phyloP scores from a whole-genome alignment of 345 rosid genomes.

The Arabidopsis suecica region DNA sequence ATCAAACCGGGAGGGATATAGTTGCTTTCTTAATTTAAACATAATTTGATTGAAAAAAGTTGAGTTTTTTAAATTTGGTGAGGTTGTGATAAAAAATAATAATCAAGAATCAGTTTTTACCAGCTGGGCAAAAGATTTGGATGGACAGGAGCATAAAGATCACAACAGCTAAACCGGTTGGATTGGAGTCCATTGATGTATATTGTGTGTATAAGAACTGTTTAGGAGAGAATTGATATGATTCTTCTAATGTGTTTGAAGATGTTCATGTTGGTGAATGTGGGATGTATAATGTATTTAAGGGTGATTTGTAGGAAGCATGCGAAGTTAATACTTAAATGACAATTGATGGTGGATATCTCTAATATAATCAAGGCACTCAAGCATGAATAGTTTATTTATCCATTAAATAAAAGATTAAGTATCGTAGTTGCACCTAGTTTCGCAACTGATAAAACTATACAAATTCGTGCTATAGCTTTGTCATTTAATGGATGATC shows the following conservation, averaged over 20 bases:
- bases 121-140: conserved; percentile 15
- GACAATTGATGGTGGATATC: not conserved
- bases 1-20: too few relatives aligned
- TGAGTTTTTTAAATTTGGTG: not conserved
- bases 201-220: conserved; percentile 1
- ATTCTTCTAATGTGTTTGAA: not conserved
- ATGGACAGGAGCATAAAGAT: not conserved
- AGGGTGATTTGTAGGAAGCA: conserved; percentile 22
- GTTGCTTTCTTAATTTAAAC: too few relatives aligned
- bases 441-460: not conserved
- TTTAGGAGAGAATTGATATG: not conserved
- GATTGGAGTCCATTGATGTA: conserved; percentile 29
- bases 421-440: not conserved
- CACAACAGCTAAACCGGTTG: conserved; percentile 6
- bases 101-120: not conserved
- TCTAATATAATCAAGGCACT: not conserved
- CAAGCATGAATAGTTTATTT: conserved; percentile 1
- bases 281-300: conserved; percentile 14
- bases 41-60: not conserved
- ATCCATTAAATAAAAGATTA: not conserved
- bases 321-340: conserved; percentile 5
- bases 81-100: not conserved
- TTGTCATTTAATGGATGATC: not conserved
- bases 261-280: conserved; percentile 6
- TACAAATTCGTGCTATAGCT: not conserved